phyloP scores from a whole-genome alignment of 2,329 filamentous ascomycete species.

The Ilyonectria destructans region DNA sequence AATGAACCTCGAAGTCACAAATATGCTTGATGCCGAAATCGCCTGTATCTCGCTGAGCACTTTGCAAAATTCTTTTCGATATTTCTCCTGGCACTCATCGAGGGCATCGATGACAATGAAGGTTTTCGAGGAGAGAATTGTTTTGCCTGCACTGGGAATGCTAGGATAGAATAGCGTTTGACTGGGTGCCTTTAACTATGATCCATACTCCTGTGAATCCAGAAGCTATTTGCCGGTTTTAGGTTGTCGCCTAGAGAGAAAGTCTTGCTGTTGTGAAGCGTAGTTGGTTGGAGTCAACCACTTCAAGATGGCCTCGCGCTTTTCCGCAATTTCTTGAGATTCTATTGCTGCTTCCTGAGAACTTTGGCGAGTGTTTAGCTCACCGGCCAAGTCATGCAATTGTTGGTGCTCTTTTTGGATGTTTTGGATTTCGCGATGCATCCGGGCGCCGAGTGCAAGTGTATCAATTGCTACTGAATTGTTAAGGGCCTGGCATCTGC shows the following conservation, averaged over 20 bases:
- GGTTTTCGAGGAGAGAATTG: conserved; percentile 7
- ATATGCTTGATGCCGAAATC: background rate
- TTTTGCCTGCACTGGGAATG: conserved; percentile 22
- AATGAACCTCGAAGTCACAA: conserved; percentile 11
- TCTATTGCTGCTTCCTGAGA: background rate
- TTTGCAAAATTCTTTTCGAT: background rate
- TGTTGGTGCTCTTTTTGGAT: conserved; percentile 14
- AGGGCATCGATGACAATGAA: conserved; percentile 22
- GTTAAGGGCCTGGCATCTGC: conserved; percentile 13
- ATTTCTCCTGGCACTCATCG: conserved; percentile 11
- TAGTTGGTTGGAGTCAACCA: conserved; percentile 16
- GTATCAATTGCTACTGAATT: conserved; percentile 12
- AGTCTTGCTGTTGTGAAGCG: conserved; percentile 15
- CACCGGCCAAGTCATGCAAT: background rate
- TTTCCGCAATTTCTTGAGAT: background rate
- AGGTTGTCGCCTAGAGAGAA: background rate
- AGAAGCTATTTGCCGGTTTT: conserved; percentile 20
- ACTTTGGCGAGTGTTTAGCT: conserved; percentile 1
- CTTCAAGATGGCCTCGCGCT: conserved; percentile 6
- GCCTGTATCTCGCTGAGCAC: background rate
- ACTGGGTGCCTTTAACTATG: conserved; percentile 1
- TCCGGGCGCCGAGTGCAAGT: conserved; percentile 12
- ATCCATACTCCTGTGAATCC: conserved; percentile 4
- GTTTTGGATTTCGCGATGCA: background rate
- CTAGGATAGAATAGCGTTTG: conserved; percentile 14